phyloP scores from a whole-genome alignment of 2,329 filamentous ascomycete species.

The Teratosphaeria nubilosa region DNA sequence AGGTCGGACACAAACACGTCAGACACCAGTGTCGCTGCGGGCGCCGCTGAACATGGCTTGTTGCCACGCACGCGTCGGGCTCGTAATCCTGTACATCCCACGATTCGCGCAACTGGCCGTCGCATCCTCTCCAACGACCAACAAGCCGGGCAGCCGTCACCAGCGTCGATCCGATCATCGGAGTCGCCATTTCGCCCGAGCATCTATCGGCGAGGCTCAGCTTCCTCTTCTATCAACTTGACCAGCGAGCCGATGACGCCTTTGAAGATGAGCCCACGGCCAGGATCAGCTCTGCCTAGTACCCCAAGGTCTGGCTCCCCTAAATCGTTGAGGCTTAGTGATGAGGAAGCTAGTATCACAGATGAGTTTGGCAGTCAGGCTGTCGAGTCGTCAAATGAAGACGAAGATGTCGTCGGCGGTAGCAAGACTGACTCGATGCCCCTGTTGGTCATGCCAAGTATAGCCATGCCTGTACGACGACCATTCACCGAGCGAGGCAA shows the following conservation, averaged over 20 bases:
- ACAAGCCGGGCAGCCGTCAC: slow-evolving; percentile 10
- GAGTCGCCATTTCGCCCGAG: slow-evolving; percentile 15
- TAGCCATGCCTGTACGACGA: slow-evolving; percentile 77
- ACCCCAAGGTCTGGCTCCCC: slow-evolving; percentile 51
- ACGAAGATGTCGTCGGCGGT: slow-evolving; percentile 29
- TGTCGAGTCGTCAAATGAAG: slow-evolving; percentile 44
- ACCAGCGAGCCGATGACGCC: slow-evolving; percentile 37
- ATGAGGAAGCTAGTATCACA: slow-evolving; percentile 42
- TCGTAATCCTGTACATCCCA: slow-evolving; percentile 27
- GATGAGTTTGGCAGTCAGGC: slow-evolving; percentile 49
- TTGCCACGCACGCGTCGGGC: slow-evolving; percentile 17
- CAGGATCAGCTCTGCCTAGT: slow-evolving; percentile 42
- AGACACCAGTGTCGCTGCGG: slow-evolving; percentile 10
- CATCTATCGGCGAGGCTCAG: slow-evolving; percentile 17
- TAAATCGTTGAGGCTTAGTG: slow-evolving; percentile 49
- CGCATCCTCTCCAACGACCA: slow-evolving; percentile 25
- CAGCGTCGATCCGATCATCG: slow-evolving; percentile 13
- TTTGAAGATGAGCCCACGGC: slow-evolving; percentile 37
- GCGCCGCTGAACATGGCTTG: slow-evolving; percentile 7
- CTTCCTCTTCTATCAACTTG: slow-evolving; percentile 18
- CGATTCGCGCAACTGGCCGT: slow-evolving; percentile 22
- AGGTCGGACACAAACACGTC: slow-evolving; percentile 17
- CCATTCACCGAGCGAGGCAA: slow-evolving; percentile 86
- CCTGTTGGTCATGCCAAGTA: slow-evolving; percentile 96
- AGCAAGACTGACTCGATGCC: slow-evolving; percentile 36